These are phyloP conservation scores for Gamarada debralockiae DNA, from an alignment of 495 filamentous ascomycete species.

Conservation along the genomic window DNA sequence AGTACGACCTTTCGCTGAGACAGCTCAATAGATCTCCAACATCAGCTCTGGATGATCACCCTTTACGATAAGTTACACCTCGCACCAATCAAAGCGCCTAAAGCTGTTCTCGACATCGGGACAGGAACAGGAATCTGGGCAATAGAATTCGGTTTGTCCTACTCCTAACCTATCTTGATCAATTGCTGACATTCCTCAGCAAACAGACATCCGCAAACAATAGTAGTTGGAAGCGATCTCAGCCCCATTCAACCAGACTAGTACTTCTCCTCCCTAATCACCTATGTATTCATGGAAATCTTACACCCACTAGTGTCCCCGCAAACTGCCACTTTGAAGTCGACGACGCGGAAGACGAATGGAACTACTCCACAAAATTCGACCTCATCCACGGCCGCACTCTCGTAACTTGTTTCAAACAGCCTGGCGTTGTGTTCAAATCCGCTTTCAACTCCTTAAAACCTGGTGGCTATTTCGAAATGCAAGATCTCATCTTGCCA, in stretches of 20 bases:
- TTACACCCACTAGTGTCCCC: conserved; percentile 29
- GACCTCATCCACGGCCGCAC: conserved; percentile 46
- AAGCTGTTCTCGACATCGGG: conserved; percentile 24
- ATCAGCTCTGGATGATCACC: conserved; percentile 8
- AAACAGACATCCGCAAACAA: not conserved
- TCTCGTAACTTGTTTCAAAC: conserved; percentile 35
- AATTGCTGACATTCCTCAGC: conserved; percentile 4
- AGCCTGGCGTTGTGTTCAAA: not conserved
- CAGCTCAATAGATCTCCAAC: conserved; percentile 5
- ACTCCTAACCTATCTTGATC: not conserved
- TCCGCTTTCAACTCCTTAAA: conserved; percentile 30
- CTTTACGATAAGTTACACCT: conserved; percentile 15
- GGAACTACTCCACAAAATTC: conserved; percentile 39
- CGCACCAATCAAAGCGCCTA: conserved; percentile 16
- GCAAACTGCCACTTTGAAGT: conserved; percentile 45
- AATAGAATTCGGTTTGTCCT: conserved; percentile 26
- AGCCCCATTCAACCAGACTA: conserved; percentile 28
- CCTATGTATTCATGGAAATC: not conserved
- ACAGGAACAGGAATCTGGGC: conserved; percentile 29
- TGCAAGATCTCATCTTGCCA: conserved; percentile 31
- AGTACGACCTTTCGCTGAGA: not conserved
- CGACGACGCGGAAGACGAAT: conserved; percentile 48
- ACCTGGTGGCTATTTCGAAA: conserved; percentile 46
- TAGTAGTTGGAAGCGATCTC: conserved; percentile 33
- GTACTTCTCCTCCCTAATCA: conserved; percentile 20